Percentiles rank a stretch among this genome's conserved stretches.
phyloP scores from a whole-genome alignment of 805 yeast species.

The Candida peoriensis region DNA sequence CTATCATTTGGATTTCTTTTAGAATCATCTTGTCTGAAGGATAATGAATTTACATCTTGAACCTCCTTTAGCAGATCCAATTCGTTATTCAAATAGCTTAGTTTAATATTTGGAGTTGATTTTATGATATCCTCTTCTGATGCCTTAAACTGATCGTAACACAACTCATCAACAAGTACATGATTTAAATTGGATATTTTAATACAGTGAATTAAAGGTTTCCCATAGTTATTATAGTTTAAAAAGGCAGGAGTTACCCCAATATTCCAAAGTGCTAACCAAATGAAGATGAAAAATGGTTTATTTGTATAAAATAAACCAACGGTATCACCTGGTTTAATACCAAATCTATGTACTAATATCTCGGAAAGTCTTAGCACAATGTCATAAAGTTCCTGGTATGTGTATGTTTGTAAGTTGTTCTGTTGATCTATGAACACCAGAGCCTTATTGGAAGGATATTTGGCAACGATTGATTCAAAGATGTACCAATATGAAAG shows the following conservation, averaged over 20 bases:
- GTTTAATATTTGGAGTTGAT: constrained; percentile 33
- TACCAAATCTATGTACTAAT: constrained; percentile 56
- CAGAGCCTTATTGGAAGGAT: constrained; percentile 55
- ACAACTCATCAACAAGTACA: constrained; percentile 72
- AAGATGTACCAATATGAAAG: constrained; percentile 64
- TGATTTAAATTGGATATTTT: constrained; percentile 58
- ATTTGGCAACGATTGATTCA: constrained; percentile 45
- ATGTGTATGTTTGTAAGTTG: constrained; percentile 57
- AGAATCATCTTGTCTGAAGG: constrained; percentile 49
- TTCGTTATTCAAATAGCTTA: constrained; percentile 53
- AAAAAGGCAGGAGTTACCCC: constrained; percentile 88
- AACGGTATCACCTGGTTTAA: constrained; percentile 61
- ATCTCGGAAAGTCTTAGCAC: constrained; percentile 63
- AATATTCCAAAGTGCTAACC: constrained; percentile 87
- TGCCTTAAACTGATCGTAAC: constrained; percentile 46
- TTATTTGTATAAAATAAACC: constrained; percentile 78
- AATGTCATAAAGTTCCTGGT: constrained; percentile 60
- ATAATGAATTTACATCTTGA: constrained; percentile 35
- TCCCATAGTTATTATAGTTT: constrained; percentile 72
- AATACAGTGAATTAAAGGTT: constrained; percentile 76
- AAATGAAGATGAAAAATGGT: constrained; percentile 71
- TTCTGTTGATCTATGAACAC: constrained; percentile 43
- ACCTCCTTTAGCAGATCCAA: constrained; percentile 37
- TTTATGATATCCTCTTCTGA: constrained; percentile 38
- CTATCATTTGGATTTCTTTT: constrained; percentile 54